A percentile compares a stretch with the other conserved stretches of the same genome.
Conservation (phyloP, 345 rosid genomes). For the Camelina laxa region DNA sequence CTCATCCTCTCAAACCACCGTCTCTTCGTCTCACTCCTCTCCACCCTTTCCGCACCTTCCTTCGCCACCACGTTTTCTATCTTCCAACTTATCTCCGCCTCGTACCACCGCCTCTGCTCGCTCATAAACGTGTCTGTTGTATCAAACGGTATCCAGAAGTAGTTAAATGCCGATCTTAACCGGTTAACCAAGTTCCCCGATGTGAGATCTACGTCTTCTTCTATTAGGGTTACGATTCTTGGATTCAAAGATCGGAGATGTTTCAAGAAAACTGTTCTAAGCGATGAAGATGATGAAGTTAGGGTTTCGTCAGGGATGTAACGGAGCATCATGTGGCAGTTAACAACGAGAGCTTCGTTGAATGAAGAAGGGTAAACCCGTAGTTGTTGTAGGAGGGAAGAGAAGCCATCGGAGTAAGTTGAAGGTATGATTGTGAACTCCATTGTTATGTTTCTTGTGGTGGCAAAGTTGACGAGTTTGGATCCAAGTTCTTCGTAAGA, state of each 20-base stretch:
- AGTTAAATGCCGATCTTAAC: conserved; percentile 52
- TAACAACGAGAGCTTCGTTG: conserved; percentile 76
- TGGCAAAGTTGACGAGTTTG: conserved; percentile 73
- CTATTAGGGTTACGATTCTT: conserved; percentile 67
- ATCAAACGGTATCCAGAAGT: conserved; percentile 93
- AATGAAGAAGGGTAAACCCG: conserved; percentile 57
- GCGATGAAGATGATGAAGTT: conserved; percentile 29
- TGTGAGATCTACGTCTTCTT: conserved; percentile 85
- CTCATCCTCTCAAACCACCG: conserved; percentile 85
- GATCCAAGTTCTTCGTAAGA: conserved; percentile 74
- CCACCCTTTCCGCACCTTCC: conserved; percentile 80
- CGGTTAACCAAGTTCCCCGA: conserved; percentile 56
- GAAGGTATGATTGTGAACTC: conserved; percentile 66
- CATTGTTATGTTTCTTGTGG: conserved; percentile 68
- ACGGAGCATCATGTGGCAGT: conserved; percentile 92
- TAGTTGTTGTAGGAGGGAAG: conserved; percentile 67
- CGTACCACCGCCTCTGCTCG: conserved; percentile 82
- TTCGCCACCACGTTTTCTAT: conserved; percentile 86
- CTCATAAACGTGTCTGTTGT: conserved; percentile 79
- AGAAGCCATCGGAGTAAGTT: conserved; percentile 69
- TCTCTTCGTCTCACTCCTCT: conserved; percentile 72
- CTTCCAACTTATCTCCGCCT: conserved; percentile 82
- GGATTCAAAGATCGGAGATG: conserved; percentile 71
- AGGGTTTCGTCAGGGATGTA: conserved; percentile 74
- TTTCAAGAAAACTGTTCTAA: conserved; percentile 63